A percentile compares a stretch with the other conserved stretches of the same genome.
Evolutionary conservation across 2,329 filamentous ascomycete species (phyloP).

Genomic region (Fusarium redolens): DNA sequence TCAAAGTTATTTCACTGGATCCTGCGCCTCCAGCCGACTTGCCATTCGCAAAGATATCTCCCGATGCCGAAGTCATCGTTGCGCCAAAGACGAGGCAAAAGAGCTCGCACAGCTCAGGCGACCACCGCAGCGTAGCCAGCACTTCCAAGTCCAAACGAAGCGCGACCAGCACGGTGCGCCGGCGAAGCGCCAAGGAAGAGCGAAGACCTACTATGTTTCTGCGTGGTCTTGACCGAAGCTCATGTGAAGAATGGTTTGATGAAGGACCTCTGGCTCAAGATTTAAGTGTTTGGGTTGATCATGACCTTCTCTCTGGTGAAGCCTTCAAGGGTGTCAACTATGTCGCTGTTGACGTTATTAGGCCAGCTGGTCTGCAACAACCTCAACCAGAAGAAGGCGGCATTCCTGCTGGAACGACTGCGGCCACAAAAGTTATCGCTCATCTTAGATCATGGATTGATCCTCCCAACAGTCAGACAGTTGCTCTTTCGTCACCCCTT

Average conservation of each 20-base stretch:
- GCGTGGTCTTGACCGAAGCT: constrained; percentile 77
- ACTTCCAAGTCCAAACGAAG: constrained; percentile 82
- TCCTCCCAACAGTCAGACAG: constrained; percentile 83
- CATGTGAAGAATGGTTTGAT: constrained; percentile 83
- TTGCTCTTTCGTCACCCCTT: constrained; percentile 80
- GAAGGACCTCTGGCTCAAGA: constrained; percentile 67
- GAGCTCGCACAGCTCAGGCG: constrained; percentile 71
- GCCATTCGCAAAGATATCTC: constrained; percentile 90
- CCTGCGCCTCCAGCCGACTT: constrained; percentile 75
- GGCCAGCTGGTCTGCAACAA: constrained; percentile 80
- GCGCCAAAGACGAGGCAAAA: constrained; percentile 90
- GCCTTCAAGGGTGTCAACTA: constrained; percentile 81
- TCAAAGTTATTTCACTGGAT: constrained; percentile 84
- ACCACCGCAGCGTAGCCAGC: constrained; percentile 83
- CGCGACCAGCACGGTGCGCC: constrained; percentile 78
- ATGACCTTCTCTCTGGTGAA: constrained; percentile 77
- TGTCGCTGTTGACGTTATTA: constrained; percentile 87
- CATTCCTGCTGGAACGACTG: constrained; percentile 58
- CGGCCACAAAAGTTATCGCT: constrained; percentile 75
- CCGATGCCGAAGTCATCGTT: constrained; percentile 96
- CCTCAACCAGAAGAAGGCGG: constrained; percentile 75
- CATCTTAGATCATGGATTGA: constrained; percentile 84
- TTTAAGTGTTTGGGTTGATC: constrained; percentile 86
- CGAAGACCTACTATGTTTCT: constrained; percentile 78
- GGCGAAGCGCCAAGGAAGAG: constrained; percentile 69